These are phyloP conservation scores for Tulasnella sp. DNA, from an alignment of 768 basidiomycete genomes.

Conservation along the genomic window DNA sequence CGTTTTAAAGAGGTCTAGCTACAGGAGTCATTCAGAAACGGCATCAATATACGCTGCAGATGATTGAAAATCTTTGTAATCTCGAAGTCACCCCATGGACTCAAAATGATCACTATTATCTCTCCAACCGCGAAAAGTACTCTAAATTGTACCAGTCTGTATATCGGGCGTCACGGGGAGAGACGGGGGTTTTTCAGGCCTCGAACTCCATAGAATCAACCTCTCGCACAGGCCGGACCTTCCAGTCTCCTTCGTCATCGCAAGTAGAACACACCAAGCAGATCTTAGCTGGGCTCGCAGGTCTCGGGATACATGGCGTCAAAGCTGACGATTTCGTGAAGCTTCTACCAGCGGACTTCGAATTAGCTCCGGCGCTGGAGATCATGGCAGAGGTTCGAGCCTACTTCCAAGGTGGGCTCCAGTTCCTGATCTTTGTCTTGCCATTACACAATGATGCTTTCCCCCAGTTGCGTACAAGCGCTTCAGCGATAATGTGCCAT, in stretches of 20 bases:
- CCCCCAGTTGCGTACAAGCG: slow-evolving; percentile 48
- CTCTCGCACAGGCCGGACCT: neutral
- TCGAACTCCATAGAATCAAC: neutral
- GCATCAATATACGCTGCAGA: slow-evolving; percentile 14
- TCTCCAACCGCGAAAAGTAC: neutral
- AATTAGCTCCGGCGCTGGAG: slow-evolving; percentile 6
- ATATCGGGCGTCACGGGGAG: neutral
- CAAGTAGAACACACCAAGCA: too few species aligned
- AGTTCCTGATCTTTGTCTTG: too few species aligned
- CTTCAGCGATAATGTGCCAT: slow-evolving; percentile 46
- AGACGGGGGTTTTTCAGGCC: neutral
- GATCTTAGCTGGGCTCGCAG: too few species aligned
- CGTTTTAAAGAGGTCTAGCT: too few species aligned
- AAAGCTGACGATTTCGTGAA: slow-evolving; percentile 17
- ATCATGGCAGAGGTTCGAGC: slow-evolving; percentile 19
- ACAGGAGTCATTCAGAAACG: too few species aligned
- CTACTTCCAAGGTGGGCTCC: slow-evolving; percentile 15
- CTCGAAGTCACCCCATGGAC: slow-evolving; percentile 1
- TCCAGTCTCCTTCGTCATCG: neutral
- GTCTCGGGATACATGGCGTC: slow-evolving; percentile 29
- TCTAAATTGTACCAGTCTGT: neutral
- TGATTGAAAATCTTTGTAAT: slow-evolving; percentile 3
- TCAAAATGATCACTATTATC: slow-evolving; percentile 8
- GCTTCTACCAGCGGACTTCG: slow-evolving; percentile 7
- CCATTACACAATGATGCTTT: neutral